Evolutionary conservation across 1,284 basidiomycete genomes (phyloP), one percentile per base, ranked within the genome.

Genomic region (Laetiporus sulphureus): DNA sequence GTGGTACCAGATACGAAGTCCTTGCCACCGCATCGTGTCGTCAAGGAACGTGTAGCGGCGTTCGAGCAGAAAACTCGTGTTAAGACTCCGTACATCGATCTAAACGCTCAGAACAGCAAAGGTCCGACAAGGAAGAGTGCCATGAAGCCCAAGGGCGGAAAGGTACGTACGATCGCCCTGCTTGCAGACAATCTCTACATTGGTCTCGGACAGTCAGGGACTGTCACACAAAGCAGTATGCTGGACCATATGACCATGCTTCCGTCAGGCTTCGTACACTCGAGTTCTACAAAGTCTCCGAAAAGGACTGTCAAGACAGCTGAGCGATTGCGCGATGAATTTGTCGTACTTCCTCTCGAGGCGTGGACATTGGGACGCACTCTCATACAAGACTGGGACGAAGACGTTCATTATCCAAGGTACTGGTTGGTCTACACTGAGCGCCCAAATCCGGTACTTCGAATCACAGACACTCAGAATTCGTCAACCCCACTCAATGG

Each of bases 351-450:
- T 2, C 50, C 52, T 2, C 15, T 53, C n/a, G 32, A 48, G 3
- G 46, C 36, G 7, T 40, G 45, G 25, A 37, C 46, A 4, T 21
- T 51, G 8, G 49, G 49, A 10, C 51, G 46, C 31, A n/a, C 24
- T 6, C 25, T 45, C n/a, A 20, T 23, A 3, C 7, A 43, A 4
- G 29, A 42, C 18, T 19, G 42, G 1, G 34, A 46, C 21, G 19
- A 36, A 4, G 43, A 43, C 18, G 24, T n/a, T 5, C 3, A 12
- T 11, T 27, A 34, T 3, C 48, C 48, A 2, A 18, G 13, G 1
- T 36, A 32, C 10, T 54, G 47, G 48, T 24, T 46, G 2, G 21
- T 5, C 1, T 18, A 11, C 24, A 19, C 13, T 32, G 3, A n/a
- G 3, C 20, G 27, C 4, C 16, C 19, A 21, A 8, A 20, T 3